Evolutionary conservation across 805 yeast genomes (phyloP), one percentile per base, ranked within the genome.

Genomic region (Candida germanica): DNA sequence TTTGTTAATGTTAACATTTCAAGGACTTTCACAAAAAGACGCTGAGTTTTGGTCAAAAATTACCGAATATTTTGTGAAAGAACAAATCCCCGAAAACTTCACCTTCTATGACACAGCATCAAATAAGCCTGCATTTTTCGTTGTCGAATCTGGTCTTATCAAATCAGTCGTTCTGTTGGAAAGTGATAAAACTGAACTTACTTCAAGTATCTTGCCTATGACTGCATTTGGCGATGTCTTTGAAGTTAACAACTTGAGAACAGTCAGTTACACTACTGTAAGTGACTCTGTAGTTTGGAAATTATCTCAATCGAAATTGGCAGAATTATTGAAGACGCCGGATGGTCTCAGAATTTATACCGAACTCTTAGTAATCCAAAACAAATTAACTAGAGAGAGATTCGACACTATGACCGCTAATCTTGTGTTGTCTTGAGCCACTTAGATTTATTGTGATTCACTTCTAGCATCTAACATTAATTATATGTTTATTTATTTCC

Each of bases 391-490:
- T 23, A 79, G 81, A 39, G 87, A 78, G 49, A 66, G 96, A 44
- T 82, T 83, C 48, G 86, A 80, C 42, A 76, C 85, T 18, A 65
- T 87, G 46, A 74, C 91, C 3, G 87, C 93, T 3, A 86, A 84
- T 53, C 73, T 88, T 16, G 66, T 86, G 33, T 78, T 36, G 5
- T 23, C 31, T 19, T 36, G 22, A n/a, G n/a, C n/a, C n/a, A n/a
- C n/a, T n/a, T n/a, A n/a, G n/a, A n/a, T n/a, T n/a, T n/a, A n/a
- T n/a, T n/a, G n/a, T n/a, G n/a, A n/a, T n/a, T n/a, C n/a, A n/a
- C n/a, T n/a, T n/a, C n/a, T n/a, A n/a, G n/a, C n/a, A n/a, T n/a
- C n/a, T n/a, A n/a, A n/a, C n/a, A n/a, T n/a, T n/a, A n/a, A n/a
- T n/a, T n/a, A n/a, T n/a, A n/a, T n/a, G n/a, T n/a, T n/a, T n/a